Percentiles rank a stretch among this genome's conserved stretches.
phyloP scores from a whole-genome alignment of 257 asterid species.

The Solanum piurae region DNA sequence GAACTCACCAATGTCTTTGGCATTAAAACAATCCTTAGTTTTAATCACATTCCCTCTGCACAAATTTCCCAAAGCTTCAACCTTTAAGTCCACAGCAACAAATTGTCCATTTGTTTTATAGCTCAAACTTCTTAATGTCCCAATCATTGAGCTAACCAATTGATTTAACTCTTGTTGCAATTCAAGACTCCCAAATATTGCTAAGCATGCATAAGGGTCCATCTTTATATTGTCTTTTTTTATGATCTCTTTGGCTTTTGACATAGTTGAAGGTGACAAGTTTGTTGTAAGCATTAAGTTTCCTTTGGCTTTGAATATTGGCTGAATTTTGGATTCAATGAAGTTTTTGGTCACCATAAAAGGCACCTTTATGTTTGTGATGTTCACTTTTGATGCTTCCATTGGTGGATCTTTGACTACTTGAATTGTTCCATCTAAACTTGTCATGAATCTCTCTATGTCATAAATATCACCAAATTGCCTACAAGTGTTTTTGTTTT shows the following conservation, averaged over 20 bases:
- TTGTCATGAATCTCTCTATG: slow-evolving; percentile 24
- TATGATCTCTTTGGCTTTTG: background rate
- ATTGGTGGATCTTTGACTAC: slow-evolving; percentile 25
- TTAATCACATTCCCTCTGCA: slow-evolving; percentile 3
- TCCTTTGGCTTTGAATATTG: slow-evolving; percentile 20
- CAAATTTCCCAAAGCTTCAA: slow-evolving; percentile 10
- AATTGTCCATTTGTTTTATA: slow-evolving; percentile 28
- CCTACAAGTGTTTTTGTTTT: slow-evolving; percentile 14
- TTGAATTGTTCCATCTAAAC: slow-evolving; percentile 33
- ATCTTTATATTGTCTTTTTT: background rate
- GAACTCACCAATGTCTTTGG: slow-evolving; percentile 28
- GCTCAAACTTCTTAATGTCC: slow-evolving; percentile 36
- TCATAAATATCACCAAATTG: slow-evolving; percentile 52
- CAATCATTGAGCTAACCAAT: slow-evolving; percentile 34
- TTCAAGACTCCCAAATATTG: slow-evolving; percentile 37
- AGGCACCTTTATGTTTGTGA: slow-evolving; percentile 23
- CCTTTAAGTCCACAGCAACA: slow-evolving; percentile 41
- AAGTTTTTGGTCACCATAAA: slow-evolving; percentile 19
- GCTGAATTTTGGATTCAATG: slow-evolving; percentile 30
- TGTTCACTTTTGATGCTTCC: background rate
- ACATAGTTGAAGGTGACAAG: slow-evolving; percentile 9
- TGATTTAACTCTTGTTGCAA: slow-evolving; percentile 22
- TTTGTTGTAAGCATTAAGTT: slow-evolving; percentile 28
- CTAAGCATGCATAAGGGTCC: slow-evolving; percentile 20
- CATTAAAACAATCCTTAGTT: slow-evolving; percentile 13